Evolutionary conservation across 2,329 filamentous ascomycete genomes (phyloP).

Genomic region (Cladosporium sphaerospermum): DNA sequence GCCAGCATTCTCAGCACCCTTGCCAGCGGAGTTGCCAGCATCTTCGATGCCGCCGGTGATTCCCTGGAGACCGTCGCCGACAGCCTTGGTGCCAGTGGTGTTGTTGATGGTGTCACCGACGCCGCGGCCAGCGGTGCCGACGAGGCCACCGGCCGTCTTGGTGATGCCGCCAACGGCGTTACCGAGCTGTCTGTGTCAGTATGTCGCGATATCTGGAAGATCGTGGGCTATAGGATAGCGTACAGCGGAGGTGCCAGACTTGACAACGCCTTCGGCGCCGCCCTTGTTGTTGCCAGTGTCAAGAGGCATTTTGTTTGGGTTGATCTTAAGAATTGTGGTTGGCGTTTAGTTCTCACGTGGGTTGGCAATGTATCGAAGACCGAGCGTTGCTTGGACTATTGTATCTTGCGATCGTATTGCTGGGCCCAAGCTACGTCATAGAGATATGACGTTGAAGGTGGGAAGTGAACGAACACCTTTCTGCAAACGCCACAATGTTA

Average conservation of each 20-base stretch:
- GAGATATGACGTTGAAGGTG: neutral
- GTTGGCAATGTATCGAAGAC: neutral
- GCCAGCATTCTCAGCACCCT: constrained; percentile 42
- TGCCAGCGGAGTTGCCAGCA: constrained; percentile 33
- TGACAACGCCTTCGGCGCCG: constrained; percentile 26
- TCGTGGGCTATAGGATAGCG: neutral
- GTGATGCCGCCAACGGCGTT: constrained; percentile 49
- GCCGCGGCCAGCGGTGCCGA: constrained; percentile 40
- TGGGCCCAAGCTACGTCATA: neutral
- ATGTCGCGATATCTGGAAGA: neutral
- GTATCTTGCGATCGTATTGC: neutral
- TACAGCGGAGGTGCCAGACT: constrained; percentile 29
- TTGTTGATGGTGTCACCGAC: constrained; percentile 40
- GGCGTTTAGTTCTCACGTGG: neutral
- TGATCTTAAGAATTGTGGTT: neutral
- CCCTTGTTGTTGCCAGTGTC: constrained; percentile 15
- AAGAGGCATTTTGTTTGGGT: constrained; percentile 4
- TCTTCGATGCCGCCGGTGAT: constrained; percentile 38
- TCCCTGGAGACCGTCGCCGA: constrained; percentile 37
- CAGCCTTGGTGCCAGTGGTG: constrained; percentile 37
- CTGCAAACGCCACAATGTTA: too few species aligned
- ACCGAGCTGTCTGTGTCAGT: constrained; percentile 35
- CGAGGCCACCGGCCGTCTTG: constrained; percentile 47
- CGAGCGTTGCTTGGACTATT: neutral
- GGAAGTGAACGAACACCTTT: neutral